phyloP scores from a whole-genome alignment of 768 basidiomycete genomes.

The Coprinopsis sp. region DNA sequence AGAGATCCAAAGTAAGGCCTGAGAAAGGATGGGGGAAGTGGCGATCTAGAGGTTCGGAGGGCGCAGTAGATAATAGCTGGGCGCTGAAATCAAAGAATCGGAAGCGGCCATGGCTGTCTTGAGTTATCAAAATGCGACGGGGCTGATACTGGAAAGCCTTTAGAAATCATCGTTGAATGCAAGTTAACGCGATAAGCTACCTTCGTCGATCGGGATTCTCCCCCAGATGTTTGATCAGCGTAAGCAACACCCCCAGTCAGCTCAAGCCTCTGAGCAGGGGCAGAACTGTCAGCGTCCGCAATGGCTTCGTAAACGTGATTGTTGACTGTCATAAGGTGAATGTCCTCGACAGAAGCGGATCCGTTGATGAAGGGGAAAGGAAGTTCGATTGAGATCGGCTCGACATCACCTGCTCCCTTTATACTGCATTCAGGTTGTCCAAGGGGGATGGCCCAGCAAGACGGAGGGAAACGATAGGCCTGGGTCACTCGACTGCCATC shows the following conservation, averaged over 20 bases:
- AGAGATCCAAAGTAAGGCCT: conserved; percentile 57
- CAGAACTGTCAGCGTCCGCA: conserved; percentile 16
- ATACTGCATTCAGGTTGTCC: no score
- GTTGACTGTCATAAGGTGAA: conserved; percentile 43
- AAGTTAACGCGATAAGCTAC: conserved; percentile 22
- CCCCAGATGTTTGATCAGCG: conserved; percentile 44
- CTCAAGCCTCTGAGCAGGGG: conserved; percentile 25
- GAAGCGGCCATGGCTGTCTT: conserved; percentile 58
- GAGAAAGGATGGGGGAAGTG: conserved; percentile 65
- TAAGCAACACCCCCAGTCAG: conserved; percentile 55
- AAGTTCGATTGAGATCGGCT: not conserved
- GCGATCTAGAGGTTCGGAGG: conserved; percentile 45
- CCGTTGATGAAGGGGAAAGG: conserved; percentile 10
- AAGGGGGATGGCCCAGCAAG: conserved; percentile 30
- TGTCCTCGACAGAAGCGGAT: conserved; percentile 34
- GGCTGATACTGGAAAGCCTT: conserved; percentile 52
- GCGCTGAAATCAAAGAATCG: conserved; percentile 74
- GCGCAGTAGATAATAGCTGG: conserved; percentile 44
- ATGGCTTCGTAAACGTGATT: conserved; percentile 44
- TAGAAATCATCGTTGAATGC: not conserved
- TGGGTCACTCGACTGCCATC: conserved; percentile 48
- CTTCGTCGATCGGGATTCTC: conserved; percentile 53
- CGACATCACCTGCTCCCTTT: not conserved
- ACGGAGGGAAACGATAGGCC: conserved; percentile 71
- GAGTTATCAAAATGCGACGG: conserved; percentile 60